A percentile compares a stretch with the other conserved stretches of the same genome.
Evolutionary conservation across 345 rosid species (phyloP).

Genomic region (Kandelia obovata): DNA sequence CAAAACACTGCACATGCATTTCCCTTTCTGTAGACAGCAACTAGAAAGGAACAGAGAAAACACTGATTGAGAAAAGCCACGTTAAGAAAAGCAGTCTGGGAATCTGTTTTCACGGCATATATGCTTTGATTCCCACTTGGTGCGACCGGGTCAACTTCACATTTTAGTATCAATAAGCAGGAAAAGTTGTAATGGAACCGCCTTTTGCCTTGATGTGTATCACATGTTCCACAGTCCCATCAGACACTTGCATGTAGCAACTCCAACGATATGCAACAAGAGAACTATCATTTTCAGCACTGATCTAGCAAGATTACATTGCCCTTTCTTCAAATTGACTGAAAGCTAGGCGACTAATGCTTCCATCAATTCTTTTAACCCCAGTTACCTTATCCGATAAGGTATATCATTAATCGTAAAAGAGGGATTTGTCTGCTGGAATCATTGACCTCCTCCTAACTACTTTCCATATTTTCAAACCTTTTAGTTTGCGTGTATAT

Average conservation of each 20-base stretch:
- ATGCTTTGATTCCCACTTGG: slow-evolving; percentile 4
- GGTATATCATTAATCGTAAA: slow-evolving; percentile 10
- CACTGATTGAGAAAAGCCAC: slow-evolving; percentile 15
- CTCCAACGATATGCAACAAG: slow-evolving; percentile 18
- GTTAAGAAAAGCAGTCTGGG: slow-evolving; percentile 6
- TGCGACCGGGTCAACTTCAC: slow-evolving; percentile 3
- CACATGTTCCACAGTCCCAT: slow-evolving; percentile 17
- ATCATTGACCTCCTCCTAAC: slow-evolving; percentile 19
- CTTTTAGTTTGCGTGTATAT: background rate
- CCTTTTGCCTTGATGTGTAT: slow-evolving; percentile 22
- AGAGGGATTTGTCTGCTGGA: slow-evolving; percentile 20
- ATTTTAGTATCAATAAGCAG: slow-evolving; percentile 1
- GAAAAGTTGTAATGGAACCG: slow-evolving; percentile 7
- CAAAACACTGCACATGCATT: slow-evolving; percentile 9
- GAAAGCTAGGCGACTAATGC: background rate
- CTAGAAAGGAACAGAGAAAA: slow-evolving; percentile 13
- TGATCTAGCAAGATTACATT: slow-evolving; percentile 35
- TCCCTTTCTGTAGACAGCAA: slow-evolving; percentile 24
- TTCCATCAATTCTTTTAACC: slow-evolving; percentile 33
- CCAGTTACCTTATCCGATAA: slow-evolving; percentile 32
- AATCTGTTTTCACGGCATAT: slow-evolving; percentile 6
- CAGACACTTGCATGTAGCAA: background rate
- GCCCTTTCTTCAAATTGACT: slow-evolving; percentile 17
- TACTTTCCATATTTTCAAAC: background rate
- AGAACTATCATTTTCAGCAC: slow-evolving; percentile 34